These are phyloP conservation scores for Lophiotrema nucula DNA, from an alignment of 495 filamentous ascomycete genomes.

Conservation along the genomic window DNA sequence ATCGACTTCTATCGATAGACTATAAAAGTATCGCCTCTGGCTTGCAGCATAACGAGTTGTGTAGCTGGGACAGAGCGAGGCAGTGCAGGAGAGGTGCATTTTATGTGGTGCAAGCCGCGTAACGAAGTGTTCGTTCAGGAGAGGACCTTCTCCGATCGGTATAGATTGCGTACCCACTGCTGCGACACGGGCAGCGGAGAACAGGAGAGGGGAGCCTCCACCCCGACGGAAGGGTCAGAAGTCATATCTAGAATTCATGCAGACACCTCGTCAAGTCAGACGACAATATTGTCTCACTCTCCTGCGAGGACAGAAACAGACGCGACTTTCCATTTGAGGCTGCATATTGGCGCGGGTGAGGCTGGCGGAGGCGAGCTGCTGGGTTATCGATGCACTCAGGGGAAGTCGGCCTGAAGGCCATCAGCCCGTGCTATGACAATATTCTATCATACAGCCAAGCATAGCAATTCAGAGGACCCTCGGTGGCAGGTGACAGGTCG, in stretches of 20 bases:
- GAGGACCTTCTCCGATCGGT: not conserved
- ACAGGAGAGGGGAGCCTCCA: slow-evolving; percentile 4
- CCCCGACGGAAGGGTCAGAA: too few relatives aligned
- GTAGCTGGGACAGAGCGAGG: not conserved
- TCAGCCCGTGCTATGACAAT: not conserved
- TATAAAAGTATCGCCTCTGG: too few relatives aligned
- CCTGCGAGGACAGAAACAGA: not conserved
- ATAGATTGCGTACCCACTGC: not conserved
- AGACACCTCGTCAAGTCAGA: too few relatives aligned
- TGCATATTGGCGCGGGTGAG: not conserved
- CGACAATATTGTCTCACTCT: not conserved
- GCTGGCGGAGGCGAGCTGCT: not conserved
- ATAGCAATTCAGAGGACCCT: not conserved
- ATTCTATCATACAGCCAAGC: not conserved
- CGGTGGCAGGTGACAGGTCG: not conserved
- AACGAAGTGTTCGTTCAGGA: not conserved
- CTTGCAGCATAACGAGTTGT: too few relatives aligned
- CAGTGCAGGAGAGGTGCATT: slow-evolving; percentile 3
- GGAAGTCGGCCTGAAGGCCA: not conserved
- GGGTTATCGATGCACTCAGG: not conserved
- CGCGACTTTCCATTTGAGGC: not conserved
- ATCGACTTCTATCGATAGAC: too few relatives aligned
- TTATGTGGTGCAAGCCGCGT: slow-evolving; percentile 16
- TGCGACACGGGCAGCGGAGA: not conserved
- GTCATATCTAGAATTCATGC: too few relatives aligned